Conservation (phyloP, 257 asterid genomes). For the Przewalskia tangutica region DNA sequence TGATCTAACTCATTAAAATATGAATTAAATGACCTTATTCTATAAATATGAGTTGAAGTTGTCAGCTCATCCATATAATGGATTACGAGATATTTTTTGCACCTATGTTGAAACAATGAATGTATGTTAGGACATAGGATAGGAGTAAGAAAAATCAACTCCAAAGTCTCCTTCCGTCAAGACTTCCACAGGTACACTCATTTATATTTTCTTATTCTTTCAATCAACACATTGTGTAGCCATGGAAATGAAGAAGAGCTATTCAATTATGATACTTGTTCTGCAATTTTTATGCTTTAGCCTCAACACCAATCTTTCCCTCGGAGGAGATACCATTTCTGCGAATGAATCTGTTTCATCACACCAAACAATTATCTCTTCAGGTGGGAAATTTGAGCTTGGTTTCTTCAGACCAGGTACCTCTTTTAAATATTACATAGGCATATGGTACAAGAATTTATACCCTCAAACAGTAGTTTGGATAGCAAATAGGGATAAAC, state of each 20-base stretch:
- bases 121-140: not conserved
- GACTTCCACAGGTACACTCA: not conserved
- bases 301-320: not conserved
- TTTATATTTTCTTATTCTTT: not conserved
- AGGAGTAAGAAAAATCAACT: not conserved
- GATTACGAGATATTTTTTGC: too few species aligned
- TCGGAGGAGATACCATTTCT: conserved; percentile 2
- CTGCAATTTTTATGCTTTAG: not conserved
- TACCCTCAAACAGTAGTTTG: conserved; percentile 33
- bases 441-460: conserved; percentile 26
- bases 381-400: not conserved
- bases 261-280: not conserved
- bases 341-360: not conserved
- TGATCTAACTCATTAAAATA: too few species aligned
- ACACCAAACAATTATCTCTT: not conserved
- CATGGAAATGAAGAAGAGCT: not conserved
- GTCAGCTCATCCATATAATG: too few species aligned
- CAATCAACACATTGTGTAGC: not conserved
- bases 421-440: conserved; percentile 16
- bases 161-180: not conserved
- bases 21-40: too few species aligned
- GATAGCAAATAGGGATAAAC: conserved; percentile 57
- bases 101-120: too few species aligned
- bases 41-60: too few species aligned
- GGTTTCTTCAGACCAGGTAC: conserved; percentile 8